Percentiles rank a stretch among this genome's conserved stretches.
Evolutionary conservation across 129 eudicot genomes (phyloP).

Genomic region (Solidago caesia): DNA sequence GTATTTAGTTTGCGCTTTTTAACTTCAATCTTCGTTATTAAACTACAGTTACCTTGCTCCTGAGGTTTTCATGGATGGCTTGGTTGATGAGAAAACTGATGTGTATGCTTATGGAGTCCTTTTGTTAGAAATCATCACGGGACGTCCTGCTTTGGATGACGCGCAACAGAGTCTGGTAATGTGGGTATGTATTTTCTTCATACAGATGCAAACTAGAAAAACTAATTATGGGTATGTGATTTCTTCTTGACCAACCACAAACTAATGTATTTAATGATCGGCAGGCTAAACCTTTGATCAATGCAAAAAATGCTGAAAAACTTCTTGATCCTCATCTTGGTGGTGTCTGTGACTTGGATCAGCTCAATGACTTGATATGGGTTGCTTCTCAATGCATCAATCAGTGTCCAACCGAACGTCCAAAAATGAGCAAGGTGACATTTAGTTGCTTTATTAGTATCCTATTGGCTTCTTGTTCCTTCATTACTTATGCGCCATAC

Average conservation of each 20-base stretch:
- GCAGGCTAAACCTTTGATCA: constrained; percentile 75
- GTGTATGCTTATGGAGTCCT: constrained; percentile 89
- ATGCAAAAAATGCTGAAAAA: constrained; percentile 37
- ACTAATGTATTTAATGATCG: not conserved
- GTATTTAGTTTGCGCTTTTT: not conserved
- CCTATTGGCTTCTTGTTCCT: not conserved
- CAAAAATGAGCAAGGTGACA: constrained; percentile 67
- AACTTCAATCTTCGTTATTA: constrained; percentile 3
- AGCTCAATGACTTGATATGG: constrained; percentile 53
- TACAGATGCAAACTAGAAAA: not conserved
- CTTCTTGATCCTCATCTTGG: constrained; percentile 70
- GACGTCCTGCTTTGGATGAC: constrained; percentile 81
- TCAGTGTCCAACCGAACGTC: constrained; percentile 58
- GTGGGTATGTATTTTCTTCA: constrained; percentile 67
- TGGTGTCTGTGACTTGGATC: constrained; percentile 55
- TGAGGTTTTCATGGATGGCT: constrained; percentile 77
- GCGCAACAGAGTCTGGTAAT: constrained; percentile 69
- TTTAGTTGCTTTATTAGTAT: not conserved
- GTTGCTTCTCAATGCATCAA: constrained; percentile 62
- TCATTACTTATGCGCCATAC: not conserved
- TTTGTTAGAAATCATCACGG: constrained; percentile 68
- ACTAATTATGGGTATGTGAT: not conserved
- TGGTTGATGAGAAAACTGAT: constrained; percentile 85
- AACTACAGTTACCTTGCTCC: constrained; percentile 84
- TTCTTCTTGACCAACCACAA: not conserved